phyloP scores from a whole-genome alignment of 2,329 filamentous ascomycete species.

The Chaetoscypha palmicola region DNA sequence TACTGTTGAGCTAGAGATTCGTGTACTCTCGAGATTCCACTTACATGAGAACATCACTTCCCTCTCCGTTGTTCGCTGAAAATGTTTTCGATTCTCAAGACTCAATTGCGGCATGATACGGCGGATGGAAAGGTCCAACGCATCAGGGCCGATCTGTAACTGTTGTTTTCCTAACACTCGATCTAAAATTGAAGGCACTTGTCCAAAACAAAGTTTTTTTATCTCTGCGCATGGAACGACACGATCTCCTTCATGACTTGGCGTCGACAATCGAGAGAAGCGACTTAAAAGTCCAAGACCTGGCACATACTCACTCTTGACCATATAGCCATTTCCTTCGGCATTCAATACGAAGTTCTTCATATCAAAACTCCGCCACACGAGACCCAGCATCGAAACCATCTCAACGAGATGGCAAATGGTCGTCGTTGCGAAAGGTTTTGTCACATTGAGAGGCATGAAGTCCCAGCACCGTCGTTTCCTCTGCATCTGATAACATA shows the following conservation, averaged over 20 bases:
- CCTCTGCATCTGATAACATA: slow-evolving; percentile 9
- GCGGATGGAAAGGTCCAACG: not conserved
- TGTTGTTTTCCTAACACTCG: not conserved
- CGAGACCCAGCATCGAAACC: slow-evolving; percentile 44
- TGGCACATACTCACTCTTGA: slow-evolving; percentile 39
- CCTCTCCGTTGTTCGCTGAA: not conserved
- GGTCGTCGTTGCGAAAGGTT: slow-evolving; percentile 48
- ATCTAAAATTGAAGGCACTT: slow-evolving; percentile 33
- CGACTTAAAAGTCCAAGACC: slow-evolving; percentile 46
- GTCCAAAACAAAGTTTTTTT: slow-evolving; percentile 47
- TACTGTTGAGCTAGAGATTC: not conserved
- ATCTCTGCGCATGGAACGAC: slow-evolving; percentile 45
- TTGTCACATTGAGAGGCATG: slow-evolving; percentile 41
- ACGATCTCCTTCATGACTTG: slow-evolving; percentile 35
- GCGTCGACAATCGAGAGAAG: slow-evolving; percentile 28
- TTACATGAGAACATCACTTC: not conserved
- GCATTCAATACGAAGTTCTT: slow-evolving; percentile 43
- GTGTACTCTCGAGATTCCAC: not conserved
- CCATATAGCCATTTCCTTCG: slow-evolving; percentile 48
- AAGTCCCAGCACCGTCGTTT: slow-evolving; percentile 25
- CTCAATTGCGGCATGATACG: not conserved
- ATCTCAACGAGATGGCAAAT: slow-evolving; percentile 50
- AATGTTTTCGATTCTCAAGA: not conserved
- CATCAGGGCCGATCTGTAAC: not conserved
- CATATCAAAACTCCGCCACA: slow-evolving; percentile 50